Conservation (phyloP, 495 filamentous ascomycete genomes). For the Pseudoneurospora amorphoporcata region DNA sequence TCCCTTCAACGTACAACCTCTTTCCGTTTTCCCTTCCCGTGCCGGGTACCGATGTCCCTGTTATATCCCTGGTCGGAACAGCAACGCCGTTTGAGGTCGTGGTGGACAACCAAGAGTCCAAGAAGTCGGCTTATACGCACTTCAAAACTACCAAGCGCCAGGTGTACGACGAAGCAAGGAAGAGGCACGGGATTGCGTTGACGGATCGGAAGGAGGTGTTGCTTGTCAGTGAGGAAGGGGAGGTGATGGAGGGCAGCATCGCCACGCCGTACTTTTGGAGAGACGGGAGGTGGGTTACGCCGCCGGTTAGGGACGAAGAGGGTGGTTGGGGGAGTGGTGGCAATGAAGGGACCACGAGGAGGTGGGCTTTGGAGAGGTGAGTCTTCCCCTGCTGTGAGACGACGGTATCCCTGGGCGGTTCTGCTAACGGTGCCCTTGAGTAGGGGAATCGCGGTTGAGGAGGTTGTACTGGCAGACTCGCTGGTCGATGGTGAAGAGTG, state of each 20-base stretch:
- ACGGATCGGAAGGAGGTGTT: slow-evolving; percentile 58
- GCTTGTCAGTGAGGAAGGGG: slow-evolving; percentile 51
- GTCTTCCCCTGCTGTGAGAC: background rate
- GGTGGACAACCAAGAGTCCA: slow-evolving; percentile 43
- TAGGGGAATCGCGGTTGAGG: slow-evolving; percentile 51
- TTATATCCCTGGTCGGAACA: background rate
- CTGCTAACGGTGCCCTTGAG: slow-evolving; percentile 3
- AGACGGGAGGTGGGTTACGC: slow-evolving; percentile 56
- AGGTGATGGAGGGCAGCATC: slow-evolving; percentile 80
- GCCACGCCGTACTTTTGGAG: slow-evolving; percentile 74
- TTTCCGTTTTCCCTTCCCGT: slow-evolving; percentile 1
- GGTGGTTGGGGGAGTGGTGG: slow-evolving; percentile 50
- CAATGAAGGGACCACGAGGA: slow-evolving; percentile 68
- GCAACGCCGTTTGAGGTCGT: slow-evolving; percentile 34
- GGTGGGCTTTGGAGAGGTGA: slow-evolving; percentile 61
- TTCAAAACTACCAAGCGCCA: slow-evolving; percentile 65
- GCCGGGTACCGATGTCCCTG: slow-evolving; percentile 7
- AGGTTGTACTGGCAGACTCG: slow-evolving; percentile 40
- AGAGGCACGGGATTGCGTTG: slow-evolving; percentile 44
- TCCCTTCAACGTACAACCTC: slow-evolving; percentile 21
- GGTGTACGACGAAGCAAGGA: slow-evolving; percentile 54
- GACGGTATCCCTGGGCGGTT: background rate
- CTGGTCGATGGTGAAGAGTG: slow-evolving; percentile 64
- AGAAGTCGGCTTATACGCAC: slow-evolving; percentile 53
- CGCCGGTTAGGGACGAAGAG: slow-evolving; percentile 30